Conservation (phyloP, 2,329 filamentous ascomycete genomes). For the Emericellopsis cladophorae region DNA sequence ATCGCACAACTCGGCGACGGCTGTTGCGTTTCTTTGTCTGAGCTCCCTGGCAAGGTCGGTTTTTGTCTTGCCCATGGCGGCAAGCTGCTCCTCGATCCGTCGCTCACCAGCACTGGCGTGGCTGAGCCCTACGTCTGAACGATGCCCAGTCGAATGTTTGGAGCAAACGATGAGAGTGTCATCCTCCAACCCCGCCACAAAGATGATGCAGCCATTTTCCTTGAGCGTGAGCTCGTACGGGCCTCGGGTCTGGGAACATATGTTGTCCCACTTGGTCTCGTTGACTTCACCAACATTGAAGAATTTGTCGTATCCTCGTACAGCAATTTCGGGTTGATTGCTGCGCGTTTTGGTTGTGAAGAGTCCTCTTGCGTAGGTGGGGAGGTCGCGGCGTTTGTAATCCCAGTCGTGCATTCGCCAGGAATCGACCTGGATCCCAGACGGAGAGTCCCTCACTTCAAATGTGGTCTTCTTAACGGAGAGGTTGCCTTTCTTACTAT, state of each 20-base stretch:
- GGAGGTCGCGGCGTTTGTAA: slow-evolving; percentile 77
- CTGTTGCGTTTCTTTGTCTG: slow-evolving; percentile 73
- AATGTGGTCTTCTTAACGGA: slow-evolving; percentile 75
- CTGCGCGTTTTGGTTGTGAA: slow-evolving; percentile 68
- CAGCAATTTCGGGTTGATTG: slow-evolving; percentile 62
- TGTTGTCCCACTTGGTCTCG: slow-evolving; percentile 72
- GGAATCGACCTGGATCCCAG: slow-evolving; percentile 63
- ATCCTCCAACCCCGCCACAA: slow-evolving; percentile 83
- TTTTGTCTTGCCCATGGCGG: slow-evolving; percentile 63
- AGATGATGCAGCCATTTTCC: slow-evolving; percentile 99
- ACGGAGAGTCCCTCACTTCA: slow-evolving; percentile 46
- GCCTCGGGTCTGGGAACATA: slow-evolving; percentile 61
- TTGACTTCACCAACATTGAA: slow-evolving; percentile 83
- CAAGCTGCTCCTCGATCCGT: slow-evolving; percentile 72
- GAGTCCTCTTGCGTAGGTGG: slow-evolving; percentile 84
- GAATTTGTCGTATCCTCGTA: slow-evolving; percentile 96
- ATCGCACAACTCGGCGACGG: slow-evolving; percentile 92
- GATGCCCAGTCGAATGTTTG: slow-evolving; percentile 86
- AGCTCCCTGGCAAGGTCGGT: slow-evolving; percentile 67
- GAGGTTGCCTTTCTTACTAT: slow-evolving; percentile 46
- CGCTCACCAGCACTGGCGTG: slow-evolving; percentile 76
- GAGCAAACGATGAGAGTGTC: slow-evolving; percentile 90
- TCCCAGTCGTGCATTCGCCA: slow-evolving; percentile 95
- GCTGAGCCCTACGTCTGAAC: slow-evolving; percentile 59
- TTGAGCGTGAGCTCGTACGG: slow-evolving; percentile 95